Evolutionary conservation across 2,329 filamentous ascomycete genomes (phyloP).

Genomic region (Exophiala bonariae): DNA sequence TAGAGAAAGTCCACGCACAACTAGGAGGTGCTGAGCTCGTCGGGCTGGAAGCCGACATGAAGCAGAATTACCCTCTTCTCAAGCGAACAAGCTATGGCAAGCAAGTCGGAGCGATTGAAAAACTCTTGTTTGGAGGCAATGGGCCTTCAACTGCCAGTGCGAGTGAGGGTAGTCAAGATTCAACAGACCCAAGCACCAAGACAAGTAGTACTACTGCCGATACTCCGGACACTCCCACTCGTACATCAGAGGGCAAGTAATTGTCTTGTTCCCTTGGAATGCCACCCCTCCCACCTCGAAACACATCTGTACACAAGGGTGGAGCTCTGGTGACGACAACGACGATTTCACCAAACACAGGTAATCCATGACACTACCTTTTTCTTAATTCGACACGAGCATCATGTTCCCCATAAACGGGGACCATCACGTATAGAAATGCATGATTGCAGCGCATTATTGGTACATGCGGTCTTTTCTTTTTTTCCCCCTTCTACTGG

Average conservation of each 20-base stretch:
- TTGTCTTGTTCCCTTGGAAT: too few species aligned
- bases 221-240: too few species aligned
- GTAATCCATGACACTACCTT: too few species aligned
- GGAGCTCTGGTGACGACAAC: too few species aligned
- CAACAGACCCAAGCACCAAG: slow-evolving; percentile 64
- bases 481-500: too few species aligned
- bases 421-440: too few species aligned
- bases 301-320: too few species aligned
- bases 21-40: slow-evolving; percentile 62
- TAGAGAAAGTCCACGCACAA: slow-evolving; percentile 76
- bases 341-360: too few species aligned
- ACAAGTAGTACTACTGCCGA: slow-evolving; percentile 50
- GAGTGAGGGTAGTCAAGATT: slow-evolving; percentile 69
- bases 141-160: slow-evolving; percentile 54
- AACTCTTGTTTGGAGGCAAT: slow-evolving; percentile 55
- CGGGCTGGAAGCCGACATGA: slow-evolving; percentile 63
- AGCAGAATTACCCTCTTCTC: slow-evolving; percentile 59
- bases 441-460: not conserved
- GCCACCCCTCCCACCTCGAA: too few species aligned
- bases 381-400: not conserved
- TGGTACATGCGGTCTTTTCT: not conserved
- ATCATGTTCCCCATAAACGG: slow-evolving; percentile 4
- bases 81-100: slow-evolving; percentile 67
- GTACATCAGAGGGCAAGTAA: too few species aligned
- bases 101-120: slow-evolving; percentile 66